phyloP scores from a whole-genome alignment of 176 grass and related monocot genomes.

The Lolium multiflorum region DNA sequence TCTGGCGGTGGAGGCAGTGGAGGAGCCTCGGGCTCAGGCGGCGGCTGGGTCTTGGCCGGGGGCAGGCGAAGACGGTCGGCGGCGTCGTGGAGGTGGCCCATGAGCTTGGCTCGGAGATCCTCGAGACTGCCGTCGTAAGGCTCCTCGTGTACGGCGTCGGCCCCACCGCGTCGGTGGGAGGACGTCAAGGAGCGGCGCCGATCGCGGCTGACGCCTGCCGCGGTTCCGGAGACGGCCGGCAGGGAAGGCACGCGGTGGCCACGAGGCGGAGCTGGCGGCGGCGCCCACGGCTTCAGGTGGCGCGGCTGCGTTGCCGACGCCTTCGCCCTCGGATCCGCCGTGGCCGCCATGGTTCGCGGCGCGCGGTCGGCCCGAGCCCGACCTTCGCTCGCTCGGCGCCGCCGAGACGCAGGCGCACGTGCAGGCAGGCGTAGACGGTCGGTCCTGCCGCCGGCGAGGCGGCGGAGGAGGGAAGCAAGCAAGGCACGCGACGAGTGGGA shows the following conservation, averaged over 20 bases:
- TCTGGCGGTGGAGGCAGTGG: not conserved
- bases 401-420: not conserved
- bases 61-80: slow-evolving; percentile 51
- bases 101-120: slow-evolving; percentile 69
- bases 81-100: slow-evolving; percentile 65
- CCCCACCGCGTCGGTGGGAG: slow-evolving; percentile 23
- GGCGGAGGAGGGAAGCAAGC: slow-evolving; percentile 27
- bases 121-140: slow-evolving; percentile 37
- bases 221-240: slow-evolving; percentile 20
- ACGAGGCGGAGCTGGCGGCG: slow-evolving; percentile 33
- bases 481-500: not conserved
- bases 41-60: not conserved
- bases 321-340: slow-evolving; percentile 72
- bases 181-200: slow-evolving; percentile 46
- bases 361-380: too few species aligned
- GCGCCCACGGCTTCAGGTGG: slow-evolving; percentile 52
- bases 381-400: not conserved
- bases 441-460: slow-evolving; percentile 5
- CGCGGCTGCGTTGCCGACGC: slow-evolving; percentile 30
- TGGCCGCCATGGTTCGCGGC: slow-evolving; percentile 61
- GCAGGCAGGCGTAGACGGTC: not conserved
- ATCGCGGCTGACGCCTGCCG: not conserved
- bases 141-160: slow-evolving; percentile 10
- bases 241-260: slow-evolving; percentile 38
- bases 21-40: not conserved